Percentiles rank a stretch among this genome's conserved stretches.
Conservation (phyloP, 1,139 yeast genomes). For the Geotrichum histeridarum region DNA sequence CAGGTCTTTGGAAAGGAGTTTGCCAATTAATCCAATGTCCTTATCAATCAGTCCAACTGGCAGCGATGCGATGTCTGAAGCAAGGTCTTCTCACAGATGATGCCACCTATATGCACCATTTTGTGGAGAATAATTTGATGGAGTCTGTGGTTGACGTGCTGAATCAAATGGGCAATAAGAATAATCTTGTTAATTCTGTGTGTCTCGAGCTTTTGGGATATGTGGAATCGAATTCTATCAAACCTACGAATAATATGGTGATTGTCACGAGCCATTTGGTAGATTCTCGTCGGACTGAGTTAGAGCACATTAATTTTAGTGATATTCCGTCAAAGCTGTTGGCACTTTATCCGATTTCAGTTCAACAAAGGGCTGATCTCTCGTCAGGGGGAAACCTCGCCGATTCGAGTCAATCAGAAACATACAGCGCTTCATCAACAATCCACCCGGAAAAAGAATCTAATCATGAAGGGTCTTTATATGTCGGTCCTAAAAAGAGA, state of each 20-base stretch:
- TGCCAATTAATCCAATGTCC: neutral
- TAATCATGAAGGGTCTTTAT: too few species aligned
- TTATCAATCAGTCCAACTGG: neutral
- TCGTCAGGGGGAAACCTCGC: too few species aligned
- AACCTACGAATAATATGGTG: neutral
- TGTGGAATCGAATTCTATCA: conserved; percentile 5
- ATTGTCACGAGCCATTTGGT: conserved; percentile 1
- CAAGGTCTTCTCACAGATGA: conserved; percentile 6
- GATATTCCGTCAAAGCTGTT: conserved; percentile 2
- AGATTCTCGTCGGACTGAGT: neutral
- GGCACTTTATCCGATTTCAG: neutral
- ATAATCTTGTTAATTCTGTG: conserved; percentile 70
- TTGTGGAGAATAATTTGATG: neutral
- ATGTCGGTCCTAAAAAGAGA: too few species aligned
- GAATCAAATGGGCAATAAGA: conserved; percentile 46
- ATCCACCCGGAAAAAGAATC: too few species aligned
- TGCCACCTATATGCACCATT: neutral
- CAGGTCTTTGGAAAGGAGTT: conserved; percentile 30
- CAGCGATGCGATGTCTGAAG: conserved; percentile 6
- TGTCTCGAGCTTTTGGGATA: conserved; percentile 54
- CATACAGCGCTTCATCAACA: too few species aligned
- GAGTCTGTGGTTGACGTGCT: conserved; percentile 50
- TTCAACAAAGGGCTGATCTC: neutral
- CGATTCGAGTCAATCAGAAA: too few species aligned
- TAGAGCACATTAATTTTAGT: neutral